These are phyloP conservation scores for Allium sativum DNA, from an alignment of 106 monocot genomes.

Conservation along the genomic window DNA sequence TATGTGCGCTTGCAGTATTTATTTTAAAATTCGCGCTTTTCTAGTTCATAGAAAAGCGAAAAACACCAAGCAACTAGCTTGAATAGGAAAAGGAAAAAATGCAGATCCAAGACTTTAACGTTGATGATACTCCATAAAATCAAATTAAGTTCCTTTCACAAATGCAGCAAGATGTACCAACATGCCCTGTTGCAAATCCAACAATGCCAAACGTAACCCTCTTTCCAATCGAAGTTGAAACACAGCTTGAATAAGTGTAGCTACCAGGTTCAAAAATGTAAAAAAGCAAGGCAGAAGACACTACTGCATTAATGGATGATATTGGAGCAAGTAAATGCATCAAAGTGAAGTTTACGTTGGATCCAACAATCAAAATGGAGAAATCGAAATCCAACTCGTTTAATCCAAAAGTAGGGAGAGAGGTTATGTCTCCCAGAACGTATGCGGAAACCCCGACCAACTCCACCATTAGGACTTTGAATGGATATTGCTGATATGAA, in stretches of 20 bases:
- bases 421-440: conserved; percentile 62
- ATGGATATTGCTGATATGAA: conserved; percentile 51
- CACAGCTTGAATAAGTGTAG: conserved; percentile 18
- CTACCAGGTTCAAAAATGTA: conserved; percentile 61
- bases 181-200: conserved; percentile 49
- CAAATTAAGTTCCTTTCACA: too few relatives aligned
- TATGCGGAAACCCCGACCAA: conserved; percentile 49
- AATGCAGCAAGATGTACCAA: conserved; percentile 39
- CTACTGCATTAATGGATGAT: background rate
- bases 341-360: conserved; percentile 44
- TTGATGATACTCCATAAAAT: too few relatives aligned
- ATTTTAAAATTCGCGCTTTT: too few relatives aligned
- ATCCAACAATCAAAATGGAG: conserved; percentile 63
- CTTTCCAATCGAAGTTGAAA: conserved; percentile 44
- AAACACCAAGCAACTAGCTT: too few relatives aligned
- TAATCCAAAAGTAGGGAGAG: conserved; percentile 60
- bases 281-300: conserved; percentile 21
- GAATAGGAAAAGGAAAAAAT: too few relatives aligned
- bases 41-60: too few relatives aligned
- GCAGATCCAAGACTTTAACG: too few relatives aligned
- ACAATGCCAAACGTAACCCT: conserved; percentile 40
- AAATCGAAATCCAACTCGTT: conserved; percentile 78
- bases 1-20: too few relatives aligned
- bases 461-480: conserved; percentile 77
- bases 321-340: conserved; percentile 35